Base-by-base conservation (phyloP, 768 basidiomycete genomes). In the Dictyophora rubrovolvata region DNA sequence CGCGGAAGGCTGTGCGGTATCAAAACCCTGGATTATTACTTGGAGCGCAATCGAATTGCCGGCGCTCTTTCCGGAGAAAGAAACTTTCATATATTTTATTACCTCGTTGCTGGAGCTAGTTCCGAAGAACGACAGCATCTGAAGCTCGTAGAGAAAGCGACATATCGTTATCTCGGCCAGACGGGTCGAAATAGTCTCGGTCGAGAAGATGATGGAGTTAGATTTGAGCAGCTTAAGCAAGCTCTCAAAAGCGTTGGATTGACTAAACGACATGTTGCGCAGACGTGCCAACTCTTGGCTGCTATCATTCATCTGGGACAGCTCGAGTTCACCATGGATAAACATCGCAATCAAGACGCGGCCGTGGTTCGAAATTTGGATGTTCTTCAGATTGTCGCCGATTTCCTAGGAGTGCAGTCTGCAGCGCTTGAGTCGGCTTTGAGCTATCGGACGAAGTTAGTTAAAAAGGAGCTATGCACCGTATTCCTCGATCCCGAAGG, bases 61-160 rank as follows among this genome's bases (percentile, higher is more conserved):
- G 83, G 84, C 20, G 82, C 89, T 0, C 89, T 91, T 0, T 89
- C 86, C 0, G 93, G 93, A 56, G 94, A 99, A 71, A 83, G 94
- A 11, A 97, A 96, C 64, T 97, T 98, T 69, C 93, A 99, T 70
- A 93, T 95, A 36, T 96, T 98, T 72, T 97, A 98, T 69, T 96
- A 96, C 70, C 82, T 99, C 66, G 84, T 94, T 60, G 87, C 92
- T 0, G 95, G 96, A 22, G 93, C 93, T 1, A 83, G 87, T 0
- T 67, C 81, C 0, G 96, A 98, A 66, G 96, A 99, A 69, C 77
- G 89, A 14, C 83, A 88, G 28, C 92, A 94, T 68, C 80, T 98
- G 55, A 87, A 89, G 62, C 79, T 99, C 9, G 73, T 80, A 54
- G 88, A 95, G 67, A 86, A 86, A 69, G 80, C 82, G 1, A 79